Evolutionary conservation across 371 early-diverging fungal genomes (phyloP), one percentile per base, ranked within the genome.

Genomic region (Mucor plumbeus): DNA sequence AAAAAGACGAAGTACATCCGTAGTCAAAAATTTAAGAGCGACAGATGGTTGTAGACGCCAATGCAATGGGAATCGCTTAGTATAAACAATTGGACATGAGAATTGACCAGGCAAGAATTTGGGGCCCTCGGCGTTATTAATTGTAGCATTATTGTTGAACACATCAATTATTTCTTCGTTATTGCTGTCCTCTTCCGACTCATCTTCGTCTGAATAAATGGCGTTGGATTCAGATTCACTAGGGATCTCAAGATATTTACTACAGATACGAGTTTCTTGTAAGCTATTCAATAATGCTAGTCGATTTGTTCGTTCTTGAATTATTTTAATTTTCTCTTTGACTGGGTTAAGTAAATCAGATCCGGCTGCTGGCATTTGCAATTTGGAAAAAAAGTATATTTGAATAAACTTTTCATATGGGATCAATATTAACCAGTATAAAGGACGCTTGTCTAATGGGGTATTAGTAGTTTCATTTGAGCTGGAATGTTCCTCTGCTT

Each of bases 11-110:
- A 94, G 72, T 0, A 87, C 81, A 41, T 79, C 71, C 10, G 85
- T 72, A 3, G 85, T 70, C 11, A 93, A 74, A 38, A 78, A 80
- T 57, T 85, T 90, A n/a, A 91, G 71, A 1, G 94, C 92, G 38
- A 85, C 84, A 17, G 82, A 78, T 0, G 92, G 87, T 53, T 80
- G 85, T 36, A 95, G 69, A 4, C 95, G 84, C 90, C 91, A 91
- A 65, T 94, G 94, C 4, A 94, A 66, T 1, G 89, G 86, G 67
- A 94, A 92, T n/a, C 77, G 71, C 44, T 81, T 83, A 1, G 79
- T 81, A 64, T 83, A 89, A 13, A 91, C 85, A 8, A 88, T 59
- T 0, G 92, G 90, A 55, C 93, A 93, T 17, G 89, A 81, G 70
- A 92, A 93, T 59, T 90, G 90, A 0, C 92, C 92, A 2, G 85